Base-by-base conservation (phyloP, 441 rosid genomes). In the Metrosideros polymorpha region DNA sequence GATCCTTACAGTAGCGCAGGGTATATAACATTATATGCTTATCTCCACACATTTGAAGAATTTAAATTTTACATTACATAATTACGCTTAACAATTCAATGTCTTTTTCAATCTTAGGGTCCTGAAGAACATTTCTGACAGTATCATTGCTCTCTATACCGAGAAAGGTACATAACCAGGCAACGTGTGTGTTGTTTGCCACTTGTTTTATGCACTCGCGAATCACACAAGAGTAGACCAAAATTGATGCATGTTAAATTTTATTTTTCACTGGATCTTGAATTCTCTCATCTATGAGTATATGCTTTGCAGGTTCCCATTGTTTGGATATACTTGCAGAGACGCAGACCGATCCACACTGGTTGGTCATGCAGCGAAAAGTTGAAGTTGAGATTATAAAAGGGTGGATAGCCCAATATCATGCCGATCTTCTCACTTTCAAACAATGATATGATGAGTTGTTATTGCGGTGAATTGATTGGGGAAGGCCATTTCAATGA, bases 341-440 rank as follows among this genome's bases (percentile, higher is more conserved):
- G 30, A 66, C 22, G 6, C 79, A 82, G 84, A 88, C 17, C 6
- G 98, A 96, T 89, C 98, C 97, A 55, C 84, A 92, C 14, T 95
- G 98, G 98, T 86, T 96, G 86, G 86, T 89, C 55, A 55, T 66
- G 87, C 98, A 96, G 84, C 63, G 96, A 79, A 88, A 91, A 32
- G 75, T 82, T 2, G 94, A 95, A 85, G 83, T 95, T 50, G 66
- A 86, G 29, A 93, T 93, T 24, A 90, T 96, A 25, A 85, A 91
- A 24, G 87, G 89, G 51, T 95, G 98, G 97, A 89, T 96, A 75
- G 32, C 88, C 32, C 85, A 90, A 19, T 96, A 94, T 83, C 84
- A 92, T 59, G 87, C 76, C 42, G 94, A 95, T 91, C 89, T 93
- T n/a, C 82, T 3, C 5, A 47, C 83, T 53, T 51, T 53, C 56